phyloP scores from a whole-genome alignment of 129 eudicot species.

The Chrysanthemum seticuspe region DNA sequence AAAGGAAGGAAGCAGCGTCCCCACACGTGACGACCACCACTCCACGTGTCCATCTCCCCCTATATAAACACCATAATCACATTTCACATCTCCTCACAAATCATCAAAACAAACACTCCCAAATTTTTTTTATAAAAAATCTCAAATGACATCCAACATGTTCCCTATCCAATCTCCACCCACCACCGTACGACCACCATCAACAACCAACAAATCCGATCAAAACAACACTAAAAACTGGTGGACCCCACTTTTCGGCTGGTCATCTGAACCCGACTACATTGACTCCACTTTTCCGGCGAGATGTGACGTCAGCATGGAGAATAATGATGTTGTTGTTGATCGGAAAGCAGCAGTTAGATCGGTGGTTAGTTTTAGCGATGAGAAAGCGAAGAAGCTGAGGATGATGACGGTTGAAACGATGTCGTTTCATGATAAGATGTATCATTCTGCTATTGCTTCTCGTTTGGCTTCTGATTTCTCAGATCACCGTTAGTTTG shows the following conservation, averaged over 20 bases:
- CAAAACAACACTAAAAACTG: slow-evolving; percentile 27
- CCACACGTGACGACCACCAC: slow-evolving; percentile 27
- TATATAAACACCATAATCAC: slow-evolving; percentile 12
- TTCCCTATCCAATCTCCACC: slow-evolving; percentile 38
- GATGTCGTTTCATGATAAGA: slow-evolving; percentile 63
- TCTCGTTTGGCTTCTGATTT: slow-evolving; percentile 81
- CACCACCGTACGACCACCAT: slow-evolving; percentile 28
- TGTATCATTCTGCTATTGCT: slow-evolving; percentile 94
- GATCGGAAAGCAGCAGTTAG: slow-evolving; percentile 20
- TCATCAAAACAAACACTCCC: background rate
- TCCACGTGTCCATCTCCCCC: slow-evolving; percentile 30
- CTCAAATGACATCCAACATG: slow-evolving; percentile 36
- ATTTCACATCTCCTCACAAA: background rate
- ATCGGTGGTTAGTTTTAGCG: slow-evolving; percentile 53
- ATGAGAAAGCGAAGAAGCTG: slow-evolving; percentile 73
- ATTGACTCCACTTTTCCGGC: slow-evolving; percentile 7
- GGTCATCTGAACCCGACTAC: slow-evolving; percentile 65
- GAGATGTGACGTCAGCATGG: slow-evolving; percentile 15
- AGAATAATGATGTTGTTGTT: slow-evolving; percentile 19
- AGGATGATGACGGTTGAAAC: slow-evolving; percentile 55
- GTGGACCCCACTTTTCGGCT: slow-evolving; percentile 84
- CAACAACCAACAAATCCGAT: slow-evolving; percentile 15
- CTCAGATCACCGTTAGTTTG: slow-evolving; percentile 30
- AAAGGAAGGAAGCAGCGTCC: slow-evolving; percentile 4
- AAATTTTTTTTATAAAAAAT: background rate